Conservation (phyloP, 169 alveolate genomes). For the Ichthyophthirius multifiliis region DNA sequence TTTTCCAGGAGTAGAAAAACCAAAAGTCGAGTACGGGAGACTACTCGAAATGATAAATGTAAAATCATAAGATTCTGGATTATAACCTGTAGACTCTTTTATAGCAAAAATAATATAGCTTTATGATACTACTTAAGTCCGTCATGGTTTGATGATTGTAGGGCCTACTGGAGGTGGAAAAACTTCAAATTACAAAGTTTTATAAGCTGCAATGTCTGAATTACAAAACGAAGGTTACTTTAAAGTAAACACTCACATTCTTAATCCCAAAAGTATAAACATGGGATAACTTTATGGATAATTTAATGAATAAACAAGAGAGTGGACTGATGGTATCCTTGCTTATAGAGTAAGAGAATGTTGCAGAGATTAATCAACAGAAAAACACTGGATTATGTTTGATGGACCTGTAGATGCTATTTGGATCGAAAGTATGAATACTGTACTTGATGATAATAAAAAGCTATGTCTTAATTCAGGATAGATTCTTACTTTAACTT, state of each 20-base stretch:
- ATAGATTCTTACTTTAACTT: conserved; percentile 81
- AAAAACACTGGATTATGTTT: conserved; percentile 85
- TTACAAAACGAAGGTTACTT: conserved; percentile 60
- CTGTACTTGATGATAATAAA: conserved; percentile 89
- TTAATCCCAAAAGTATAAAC: conserved; percentile 90
- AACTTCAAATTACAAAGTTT: conserved; percentile 84
- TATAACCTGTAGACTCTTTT: conserved; percentile 82
- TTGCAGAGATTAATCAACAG: conserved; percentile 74
- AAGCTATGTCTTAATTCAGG: conserved; percentile 86
- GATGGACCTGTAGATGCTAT: conserved; percentile 92
- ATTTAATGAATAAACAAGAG: conserved; percentile 85
- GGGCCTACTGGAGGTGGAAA: conserved; percentile 97
- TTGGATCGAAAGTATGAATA: conserved; percentile 91
- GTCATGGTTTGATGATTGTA: conserved; percentile 95
- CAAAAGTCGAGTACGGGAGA: conserved; percentile 85
- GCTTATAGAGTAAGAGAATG: conserved; percentile 76
- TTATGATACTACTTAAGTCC: conserved; percentile 92
- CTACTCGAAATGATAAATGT: conserved; percentile 69
- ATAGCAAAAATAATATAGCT: conserved; percentile 89
- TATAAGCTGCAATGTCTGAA: conserved; percentile 70
- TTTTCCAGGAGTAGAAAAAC: conserved; percentile 92
- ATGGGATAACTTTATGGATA: conserved; percentile 88
- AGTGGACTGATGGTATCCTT: conserved; percentile 85
- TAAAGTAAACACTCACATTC: conserved; percentile 66
- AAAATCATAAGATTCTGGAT: conserved; percentile 64